These are phyloP conservation scores for Pichia sp. DNA, from an alignment of 1,139 yeast species.

Conservation along the genomic window DNA sequence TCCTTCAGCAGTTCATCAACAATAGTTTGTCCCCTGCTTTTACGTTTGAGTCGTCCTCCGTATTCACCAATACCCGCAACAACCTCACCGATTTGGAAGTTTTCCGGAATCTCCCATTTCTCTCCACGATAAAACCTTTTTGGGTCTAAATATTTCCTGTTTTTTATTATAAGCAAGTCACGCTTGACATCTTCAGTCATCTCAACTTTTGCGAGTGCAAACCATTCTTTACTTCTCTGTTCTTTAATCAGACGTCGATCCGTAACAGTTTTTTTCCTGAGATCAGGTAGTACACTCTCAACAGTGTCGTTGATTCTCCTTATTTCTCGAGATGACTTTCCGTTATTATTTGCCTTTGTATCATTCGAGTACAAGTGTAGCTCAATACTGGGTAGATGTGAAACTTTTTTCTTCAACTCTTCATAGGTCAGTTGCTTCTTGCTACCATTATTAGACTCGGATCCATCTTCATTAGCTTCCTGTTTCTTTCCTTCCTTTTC, in stretches of 20 bases:
- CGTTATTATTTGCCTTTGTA: neutral
- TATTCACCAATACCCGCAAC: slow-evolving; percentile 78
- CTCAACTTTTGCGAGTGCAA: slow-evolving; percentile 75
- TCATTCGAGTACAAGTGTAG: slow-evolving; percentile 6
- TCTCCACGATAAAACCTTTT: slow-evolving; percentile 92
- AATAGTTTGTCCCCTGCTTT: slow-evolving; percentile 70
- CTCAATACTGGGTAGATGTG: slow-evolving; percentile 24
- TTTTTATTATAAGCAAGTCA: slow-evolving; percentile 72
- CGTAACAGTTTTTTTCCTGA: slow-evolving; percentile 20
- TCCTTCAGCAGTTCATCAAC: slow-evolving; percentile 81
- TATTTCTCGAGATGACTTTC: slow-evolving; percentile 13
- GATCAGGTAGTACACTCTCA: slow-evolving; percentile 24
- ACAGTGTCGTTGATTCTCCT: slow-evolving; percentile 50
- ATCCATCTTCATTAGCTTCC: neutral
- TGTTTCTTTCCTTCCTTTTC: slow-evolving; percentile 2
- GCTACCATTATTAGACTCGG: neutral
- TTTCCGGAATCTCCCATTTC: slow-evolving; percentile 74
- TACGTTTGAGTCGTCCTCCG: slow-evolving; percentile 63
- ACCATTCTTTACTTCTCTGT: slow-evolving; percentile 57
- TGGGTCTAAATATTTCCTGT: slow-evolving; percentile 90
- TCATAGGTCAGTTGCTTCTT: slow-evolving; percentile 20
- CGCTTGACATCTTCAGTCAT: slow-evolving; percentile 69
- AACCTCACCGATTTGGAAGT: slow-evolving; percentile 85
- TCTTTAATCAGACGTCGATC: slow-evolving; percentile 39
- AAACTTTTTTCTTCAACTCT: slow-evolving; percentile 23